phyloP scores from a whole-genome alignment of 2,329 filamentous ascomycete genomes.

The Gaeumannomyces tritici region DNA sequence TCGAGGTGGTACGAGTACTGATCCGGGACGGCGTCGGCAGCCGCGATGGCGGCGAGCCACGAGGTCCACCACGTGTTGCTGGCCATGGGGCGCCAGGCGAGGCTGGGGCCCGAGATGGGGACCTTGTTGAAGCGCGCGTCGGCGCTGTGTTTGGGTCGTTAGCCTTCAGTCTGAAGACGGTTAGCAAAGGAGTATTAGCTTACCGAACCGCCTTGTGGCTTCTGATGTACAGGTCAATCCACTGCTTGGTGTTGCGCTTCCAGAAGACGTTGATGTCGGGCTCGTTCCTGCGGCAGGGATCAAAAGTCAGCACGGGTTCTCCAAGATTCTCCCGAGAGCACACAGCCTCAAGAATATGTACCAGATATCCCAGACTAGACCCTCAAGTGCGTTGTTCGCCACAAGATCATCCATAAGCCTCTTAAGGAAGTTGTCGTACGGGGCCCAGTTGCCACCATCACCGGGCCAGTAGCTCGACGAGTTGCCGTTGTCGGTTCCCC shows the following conservation, averaged over 20 bases:
- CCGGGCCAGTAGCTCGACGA: constrained; percentile 31
- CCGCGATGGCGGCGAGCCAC: constrained; percentile 22
- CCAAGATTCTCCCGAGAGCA: too few relatives aligned
- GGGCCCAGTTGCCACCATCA: constrained; percentile 36
- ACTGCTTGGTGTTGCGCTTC: constrained; percentile 28
- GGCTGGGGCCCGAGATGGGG: constrained; percentile 28
- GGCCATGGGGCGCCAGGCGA: constrained; percentile 19
- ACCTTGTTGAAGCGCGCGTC: constrained; percentile 5
- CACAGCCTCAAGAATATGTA: too few relatives aligned
- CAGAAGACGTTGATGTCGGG: constrained; percentile 29
- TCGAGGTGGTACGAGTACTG: constrained; percentile 33
- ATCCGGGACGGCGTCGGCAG: constrained; percentile 28
- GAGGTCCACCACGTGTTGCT: constrained; percentile 29
- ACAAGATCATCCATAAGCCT: constrained; percentile 23
- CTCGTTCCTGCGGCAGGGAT: constrained; percentile 26
- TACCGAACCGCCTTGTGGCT: constrained; percentile 20
- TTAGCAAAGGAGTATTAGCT: not conserved
- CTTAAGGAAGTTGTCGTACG: constrained; percentile 31
- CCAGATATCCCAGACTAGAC: constrained; percentile 39
- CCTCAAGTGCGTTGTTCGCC: constrained; percentile 23
- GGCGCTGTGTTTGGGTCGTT: not conserved
- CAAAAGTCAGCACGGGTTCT: too few relatives aligned
- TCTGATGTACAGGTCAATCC: constrained; percentile 24
- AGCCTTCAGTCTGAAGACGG: not conserved
- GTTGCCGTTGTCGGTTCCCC: constrained; percentile 35